Evolutionary conservation across 2,329 filamentous ascomycete species (phyloP), one percentile per base, ranked within the genome.

Genomic region (Ploettnerulaceae sp.): DNA sequence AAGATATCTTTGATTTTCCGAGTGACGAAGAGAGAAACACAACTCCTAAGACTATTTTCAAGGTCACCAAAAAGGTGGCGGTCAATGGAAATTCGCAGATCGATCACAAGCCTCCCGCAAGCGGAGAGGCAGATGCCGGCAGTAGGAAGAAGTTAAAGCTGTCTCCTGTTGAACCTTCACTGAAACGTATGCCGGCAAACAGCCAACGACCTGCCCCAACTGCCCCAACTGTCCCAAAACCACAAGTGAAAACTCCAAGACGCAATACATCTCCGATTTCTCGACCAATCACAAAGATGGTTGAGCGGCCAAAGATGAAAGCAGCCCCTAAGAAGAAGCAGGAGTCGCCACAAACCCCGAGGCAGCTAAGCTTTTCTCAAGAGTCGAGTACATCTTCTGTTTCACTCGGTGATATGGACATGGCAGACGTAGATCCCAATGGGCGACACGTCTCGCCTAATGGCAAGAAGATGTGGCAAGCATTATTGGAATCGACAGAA

Each of bases 71-170:
- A 21, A 50, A 43, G 20, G 20, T 25, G 3, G 24, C 37, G 8
- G 6, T 15, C 6, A 42, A 32, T 11, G 18, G 33, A 4, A 12
- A 32, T 21, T 20, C 32, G 20, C 33, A 38, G 26, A 28, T 32
- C 34, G 34, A 37, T 14, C 26, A 36, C 15, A 47, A 48, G 33
- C 24, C 46, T 21, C 33, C 34, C 7, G 33, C 25, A 33, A 29
- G 22, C 12, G 26, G 21, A 12, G 5, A 12, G 14, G 49, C 43
- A 7, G 49, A 49, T 17, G 29, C 25, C 9, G 47, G 43, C 25
- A 57, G 52, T n/a, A 55, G 51, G 26, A 62, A 62, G 39, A 57
- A 55, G 18, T 43, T 53, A 17, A 61, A 61, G 31, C 31, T 63
- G 7, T 61, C 58, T 11, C 57, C 58, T 24, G 29, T 37, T 5